Evolutionary conservation across 2,329 filamentous ascomycete species (phyloP), one percentile per base, ranked within the genome.

Genomic region (Septoria petroselini): DNA sequence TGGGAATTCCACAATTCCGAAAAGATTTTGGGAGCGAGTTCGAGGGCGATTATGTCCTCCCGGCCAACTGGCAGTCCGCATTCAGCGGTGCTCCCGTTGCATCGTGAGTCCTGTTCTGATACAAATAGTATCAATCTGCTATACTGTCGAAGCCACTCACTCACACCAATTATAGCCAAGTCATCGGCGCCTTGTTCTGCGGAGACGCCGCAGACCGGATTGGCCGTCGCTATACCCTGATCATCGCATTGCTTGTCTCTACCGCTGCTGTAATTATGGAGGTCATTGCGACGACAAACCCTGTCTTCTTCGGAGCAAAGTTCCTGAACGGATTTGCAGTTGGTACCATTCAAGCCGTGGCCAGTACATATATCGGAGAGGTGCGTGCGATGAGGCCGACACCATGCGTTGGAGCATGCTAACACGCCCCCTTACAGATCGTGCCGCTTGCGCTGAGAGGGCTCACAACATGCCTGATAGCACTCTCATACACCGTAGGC

Each of bases 1-100:
- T 74, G 33, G 67, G 70, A 17, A 71, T 76, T n/a, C 73, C 73
- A 2, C 52, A 70, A 46, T 76, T 75, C 57, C 65, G 71, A 27
- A 66, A 74, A 50, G 72, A 75, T 54, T 75, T 76, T 58, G 73
- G 72, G 0, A 56, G 64, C 37, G 46, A 57, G 5, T 71, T 63
- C 37, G 62, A 66, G 1, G 68, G 63, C 1, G 60, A 60, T 47
- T 74, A 70, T 60, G 70, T 73, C 5, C 58, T 75, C 7, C 59
- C 68, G 11, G 67, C 71, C 3, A 65, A 69, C 12, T 76, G 73
- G 73, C 72, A 76, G 54, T 66, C 64, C 15, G 72, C 73, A 4
- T 74, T 75, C 52, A 65, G 67, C 31, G 72, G 70, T 8, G 73
- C 63, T 0, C 71, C 72, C 2, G 65, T 73, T 14, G 71, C 72